A percentile compares a stretch with the other conserved stretches of the same genome.
These are phyloP conservation scores for Spinacia oleracea DNA, from an alignment of 179 eudicot genomes.

Conservation along the genomic window DNA sequence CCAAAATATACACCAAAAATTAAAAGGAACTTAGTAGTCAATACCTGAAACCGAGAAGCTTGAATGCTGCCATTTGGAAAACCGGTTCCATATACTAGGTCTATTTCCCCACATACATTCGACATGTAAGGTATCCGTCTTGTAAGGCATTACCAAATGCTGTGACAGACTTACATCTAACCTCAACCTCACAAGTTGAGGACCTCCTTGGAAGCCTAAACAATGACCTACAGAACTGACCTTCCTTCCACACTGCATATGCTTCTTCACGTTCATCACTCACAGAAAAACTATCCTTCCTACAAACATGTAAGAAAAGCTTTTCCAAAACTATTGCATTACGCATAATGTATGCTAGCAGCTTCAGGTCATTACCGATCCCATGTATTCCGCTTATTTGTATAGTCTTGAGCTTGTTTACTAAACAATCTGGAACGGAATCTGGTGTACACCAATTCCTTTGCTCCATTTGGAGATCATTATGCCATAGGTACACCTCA, in stretches of 20 bases:
- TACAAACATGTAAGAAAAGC: not conserved
- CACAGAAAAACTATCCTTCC: not conserved
- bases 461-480: not conserved
- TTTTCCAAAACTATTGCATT: not conserved
- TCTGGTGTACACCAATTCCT: not conserved
- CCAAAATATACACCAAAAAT: no score
- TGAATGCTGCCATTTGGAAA: no score
- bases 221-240: not conserved
- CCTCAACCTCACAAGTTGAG: not conserved
- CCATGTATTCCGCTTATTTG: not conserved
- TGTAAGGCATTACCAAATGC: not conserved
- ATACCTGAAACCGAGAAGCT: no score
- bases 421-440: not conserved
- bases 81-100: not conserved
- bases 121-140: not conserved
- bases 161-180: not conserved
- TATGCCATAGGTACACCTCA: not conserved
- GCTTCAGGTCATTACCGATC: not conserved
- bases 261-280: not conserved
- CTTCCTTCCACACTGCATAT: not conserved
- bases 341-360: not conserved
- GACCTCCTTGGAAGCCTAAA: constrained; percentile 5
- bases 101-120: no score
- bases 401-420: not conserved
- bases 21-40: no score